phyloP scores from a whole-genome alignment of 2,329 filamentous ascomycete genomes.

The Sporothrix inflata region DNA sequence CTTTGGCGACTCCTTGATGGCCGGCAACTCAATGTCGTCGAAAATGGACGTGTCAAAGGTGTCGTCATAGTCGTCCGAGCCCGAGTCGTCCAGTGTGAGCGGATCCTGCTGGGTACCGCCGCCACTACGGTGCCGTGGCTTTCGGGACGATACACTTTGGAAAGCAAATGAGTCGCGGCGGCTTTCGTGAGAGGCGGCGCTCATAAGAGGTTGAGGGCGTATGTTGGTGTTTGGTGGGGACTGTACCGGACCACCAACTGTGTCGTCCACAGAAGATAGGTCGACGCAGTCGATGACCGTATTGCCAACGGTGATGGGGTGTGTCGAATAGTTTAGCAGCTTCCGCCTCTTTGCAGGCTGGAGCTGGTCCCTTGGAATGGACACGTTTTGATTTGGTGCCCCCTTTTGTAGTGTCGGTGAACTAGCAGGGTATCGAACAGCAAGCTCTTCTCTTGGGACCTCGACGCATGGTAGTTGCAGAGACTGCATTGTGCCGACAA shows the following conservation, averaged over 20 bases:
- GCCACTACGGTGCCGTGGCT: conserved; percentile 8
- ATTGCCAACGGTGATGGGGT: conserved; percentile 6
- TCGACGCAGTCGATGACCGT: conserved; percentile 31
- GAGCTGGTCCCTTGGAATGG: neutral
- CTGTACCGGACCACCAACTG: neutral
- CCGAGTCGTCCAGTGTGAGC: conserved; percentile 22
- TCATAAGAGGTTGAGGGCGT: neutral
- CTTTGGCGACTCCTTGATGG: neutral
- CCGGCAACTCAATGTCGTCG: conserved; percentile 29
- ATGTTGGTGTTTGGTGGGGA: neutral
- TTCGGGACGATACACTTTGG: neutral
- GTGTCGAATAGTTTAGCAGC: neutral
- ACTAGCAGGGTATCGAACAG: neutral
- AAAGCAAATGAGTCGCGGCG: conserved; percentile 12
- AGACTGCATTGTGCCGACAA: conserved; percentile 63
- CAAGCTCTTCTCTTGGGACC: neutral
- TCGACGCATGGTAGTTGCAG: conserved; percentile 31
- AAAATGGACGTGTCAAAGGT: conserved; percentile 32
- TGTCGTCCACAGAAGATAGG: conserved; percentile 26
- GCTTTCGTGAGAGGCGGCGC: neutral
- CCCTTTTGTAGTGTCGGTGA: neutral
- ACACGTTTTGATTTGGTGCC: neutral
- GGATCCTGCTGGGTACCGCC: conserved; percentile 24
- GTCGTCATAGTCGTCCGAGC: conserved; percentile 22
- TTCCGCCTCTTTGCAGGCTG: conserved; percentile 9